Evolutionary conservation across 768 basidiomycete species (phyloP).

Genomic region (Podaxis carcinomalis): DNA sequence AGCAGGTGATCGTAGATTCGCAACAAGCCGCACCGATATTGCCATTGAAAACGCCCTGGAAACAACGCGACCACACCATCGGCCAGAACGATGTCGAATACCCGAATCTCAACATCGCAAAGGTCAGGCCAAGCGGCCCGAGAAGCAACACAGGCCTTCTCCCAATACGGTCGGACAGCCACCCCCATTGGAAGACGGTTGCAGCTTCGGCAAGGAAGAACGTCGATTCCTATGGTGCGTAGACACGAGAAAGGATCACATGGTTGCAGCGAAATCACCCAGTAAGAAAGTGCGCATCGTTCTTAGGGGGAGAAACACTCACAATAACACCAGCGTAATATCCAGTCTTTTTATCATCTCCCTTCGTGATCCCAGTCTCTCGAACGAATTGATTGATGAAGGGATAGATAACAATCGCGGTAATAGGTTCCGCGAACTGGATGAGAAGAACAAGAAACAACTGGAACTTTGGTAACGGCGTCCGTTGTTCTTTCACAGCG

Average conservation of each 20-base stretch:
- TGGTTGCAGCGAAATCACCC: no score
- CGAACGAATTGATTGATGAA: conserved; percentile 43
- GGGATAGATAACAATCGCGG: conserved; percentile 40
- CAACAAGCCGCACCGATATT: conserved; percentile 22
- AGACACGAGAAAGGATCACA: not conserved
- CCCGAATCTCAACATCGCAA: conserved; percentile 39
- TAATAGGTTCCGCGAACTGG: conserved; percentile 41
- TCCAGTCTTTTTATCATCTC: conserved; percentile 40
- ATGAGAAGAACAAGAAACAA: conserved; percentile 33
- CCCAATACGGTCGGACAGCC: conserved; percentile 38
- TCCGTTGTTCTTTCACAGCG: conserved; percentile 16
- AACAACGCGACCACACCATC: conserved; percentile 22
- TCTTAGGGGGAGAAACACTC: conserved; percentile 5
- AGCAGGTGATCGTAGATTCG: not conserved
- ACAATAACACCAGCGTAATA: conserved; percentile 49
- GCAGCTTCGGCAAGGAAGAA: conserved; percentile 41
- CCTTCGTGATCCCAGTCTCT: conserved; percentile 38
- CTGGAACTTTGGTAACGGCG: conserved; percentile 38
- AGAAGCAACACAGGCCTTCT: conserved; percentile 38
- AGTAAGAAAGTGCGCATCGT: not conserved
- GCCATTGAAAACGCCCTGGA: conserved; percentile 37
- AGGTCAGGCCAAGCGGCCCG: conserved; percentile 34
- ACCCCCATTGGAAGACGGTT: conserved; percentile 42
- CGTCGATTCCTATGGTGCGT: conserved; percentile 31
- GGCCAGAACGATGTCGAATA: conserved; percentile 34